Base-by-base conservation (phyloP, 805 yeast species). In the Wickerhamomyces chaumierensis region DNA sequence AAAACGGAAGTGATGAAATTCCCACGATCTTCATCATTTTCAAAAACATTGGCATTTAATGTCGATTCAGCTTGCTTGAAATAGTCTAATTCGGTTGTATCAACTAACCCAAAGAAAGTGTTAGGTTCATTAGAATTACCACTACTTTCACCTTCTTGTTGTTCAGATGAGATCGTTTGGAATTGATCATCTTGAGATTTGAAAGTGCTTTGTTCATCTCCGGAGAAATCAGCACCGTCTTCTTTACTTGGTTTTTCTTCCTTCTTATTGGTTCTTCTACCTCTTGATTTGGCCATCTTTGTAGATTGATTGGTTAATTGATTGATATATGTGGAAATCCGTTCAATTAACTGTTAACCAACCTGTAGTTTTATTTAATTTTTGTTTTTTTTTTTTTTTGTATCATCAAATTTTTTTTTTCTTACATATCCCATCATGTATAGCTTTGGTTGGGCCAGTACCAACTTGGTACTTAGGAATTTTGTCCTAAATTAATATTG, bases 41-140 rank as follows among this genome's bases (percentile, higher is more conserved):
- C 83, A 53, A 90, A 85, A 0, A 92, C 81, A 59, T 87, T 77
- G 32, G 86, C 71, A 35, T 87, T 79, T 33, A 90, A 65, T 0
- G 92, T 82, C 4, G 87, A 73, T 58, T 90, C 97, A 0, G 96
- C 95, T 51, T 81, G 86, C 52, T 85, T 86, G 67, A 90, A 92
- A 59, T 92, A 90, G 45, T 87, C 96, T 33, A 85, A 61, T 58
- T 90, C 97, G 21, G 74, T 70, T 4, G 87, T 60, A 56, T 86
- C 95, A 11, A 90, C 79, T 29, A 90, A 67, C 18, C 98, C 98
- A 57, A 79, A 92, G 55, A 88, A 90, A 16, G 81, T 68, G 33
- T 60, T 57, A 40, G 64, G 65, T 18, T 41, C 53, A 11, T 39
- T 34, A 6, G 35, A 8, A 25, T 13, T 16, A 13, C n/a, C n/a